Evolutionary conservation across 1,284 basidiomycete species (phyloP), one percentile per base, ranked within the genome.

Genomic region (Puccinia coronata): DNA sequence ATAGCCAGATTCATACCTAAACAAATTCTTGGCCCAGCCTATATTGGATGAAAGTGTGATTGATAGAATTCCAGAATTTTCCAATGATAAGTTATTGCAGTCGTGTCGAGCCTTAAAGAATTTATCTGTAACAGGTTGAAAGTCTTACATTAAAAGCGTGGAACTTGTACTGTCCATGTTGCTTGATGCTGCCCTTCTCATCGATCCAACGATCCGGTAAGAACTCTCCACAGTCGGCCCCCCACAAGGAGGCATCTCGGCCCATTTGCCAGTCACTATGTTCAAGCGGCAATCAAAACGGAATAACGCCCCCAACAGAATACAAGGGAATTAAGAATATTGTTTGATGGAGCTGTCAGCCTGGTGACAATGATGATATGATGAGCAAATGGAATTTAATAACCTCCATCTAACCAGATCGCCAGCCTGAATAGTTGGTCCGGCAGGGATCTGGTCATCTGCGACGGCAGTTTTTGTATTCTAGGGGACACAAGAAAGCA

Each of bases 141-240:
- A 65, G 47, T 0, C 84, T 83, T 5, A 82, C 84, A 63, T 84
- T 84, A 73, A 84, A 84, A 25, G 63, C 76, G 47, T 83, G 82
- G n/a, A 76, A 82, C 39, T 83, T 84, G 75, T 74, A 84, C 57
- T 70, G 81, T 34, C 57, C 65, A 55, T 82, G 82, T 69, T 82
- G 82, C 43, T 63, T 82, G 16, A 84, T 36, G 8, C 65, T 36
- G 14, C 83, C 83, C 0, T 82, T 34, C 14, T 70, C 67, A 61
- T 84, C 83, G 59, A 84, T 76, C 84, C 84, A 84, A 0, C 84
- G 72, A 4, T 36, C 39, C 1, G 84, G 84, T 53, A 82, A 82
- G 80, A 82, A 84, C 59, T 83, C 80, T 1, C 39, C 53, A 12
- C 83, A 83, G 49, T 84, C 82, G 0, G 55, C 57, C 0, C 83